A percentile compares a stretch with the other conserved stretches of the same genome.
Evolutionary conservation across 768 basidiomycete species (phyloP).

Genomic region (Boletales sp.): DNA sequence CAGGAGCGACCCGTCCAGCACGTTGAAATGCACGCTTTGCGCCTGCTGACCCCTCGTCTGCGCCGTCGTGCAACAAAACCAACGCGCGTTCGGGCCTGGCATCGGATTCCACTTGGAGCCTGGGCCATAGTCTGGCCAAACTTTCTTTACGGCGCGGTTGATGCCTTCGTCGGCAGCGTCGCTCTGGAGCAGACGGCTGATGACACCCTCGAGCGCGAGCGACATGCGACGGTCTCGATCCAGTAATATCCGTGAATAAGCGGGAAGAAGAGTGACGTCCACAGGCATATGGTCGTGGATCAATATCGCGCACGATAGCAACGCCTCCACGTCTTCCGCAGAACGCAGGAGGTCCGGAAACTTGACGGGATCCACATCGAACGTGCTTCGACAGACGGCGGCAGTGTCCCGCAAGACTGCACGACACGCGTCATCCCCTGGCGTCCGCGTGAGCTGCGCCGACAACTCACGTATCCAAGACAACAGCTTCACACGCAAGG

Average conservation of each 20-base stretch:
- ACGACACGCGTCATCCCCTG: conserved; percentile 1
- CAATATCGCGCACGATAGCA: conserved; percentile 33
- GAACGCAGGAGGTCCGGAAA: conserved; percentile 15
- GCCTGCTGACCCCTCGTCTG: conserved; percentile 4
- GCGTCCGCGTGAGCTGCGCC: conserved; percentile 12
- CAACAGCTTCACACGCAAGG: conserved; percentile 29
- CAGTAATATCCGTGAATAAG: conserved; percentile 21
- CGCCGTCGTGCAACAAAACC: conserved; percentile 27
- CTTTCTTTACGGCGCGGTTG: conserved; percentile 23
- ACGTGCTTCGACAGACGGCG: conserved; percentile 26
- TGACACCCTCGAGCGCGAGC: conserved; percentile 20
- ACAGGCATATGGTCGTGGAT: conserved; percentile 31
- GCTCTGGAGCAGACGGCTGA: conserved; percentile 13
- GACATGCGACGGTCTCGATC: conserved; percentile 34
- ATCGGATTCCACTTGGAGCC: conserved; percentile 23
- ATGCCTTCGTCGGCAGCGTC: conserved; percentile 17
- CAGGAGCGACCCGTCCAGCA: conserved; percentile 29
- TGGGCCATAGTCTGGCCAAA: conserved; percentile 32
- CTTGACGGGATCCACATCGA: conserved; percentile 17
- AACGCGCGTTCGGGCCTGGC: conserved; percentile 22
- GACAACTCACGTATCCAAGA: conserved; percentile 36
- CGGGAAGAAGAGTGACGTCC: background rate
- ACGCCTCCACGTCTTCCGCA: conserved; percentile 21
- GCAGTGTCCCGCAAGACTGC: conserved; percentile 16
- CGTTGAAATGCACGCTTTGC: conserved; percentile 37